Percentiles rank a stretch among this genome's conserved stretches.
Conservation (phyloP, 345 rosid species). For the Arabis hirsuta region DNA sequence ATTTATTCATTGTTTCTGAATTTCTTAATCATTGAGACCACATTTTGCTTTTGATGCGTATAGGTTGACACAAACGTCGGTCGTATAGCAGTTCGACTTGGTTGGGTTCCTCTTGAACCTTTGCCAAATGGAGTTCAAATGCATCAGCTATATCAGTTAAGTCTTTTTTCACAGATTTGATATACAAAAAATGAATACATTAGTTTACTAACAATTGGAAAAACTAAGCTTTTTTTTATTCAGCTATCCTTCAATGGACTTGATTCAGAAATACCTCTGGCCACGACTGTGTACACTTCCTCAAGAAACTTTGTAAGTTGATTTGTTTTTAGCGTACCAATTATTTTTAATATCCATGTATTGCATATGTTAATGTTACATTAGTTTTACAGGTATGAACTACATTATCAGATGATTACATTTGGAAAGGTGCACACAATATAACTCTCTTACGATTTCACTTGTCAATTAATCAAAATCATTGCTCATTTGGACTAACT, state of each 20-base stretch:
- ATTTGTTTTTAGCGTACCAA: not conserved
- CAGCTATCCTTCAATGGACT: constrained; percentile 69
- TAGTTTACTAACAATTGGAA: not conserved
- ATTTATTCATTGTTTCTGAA: not conserved
- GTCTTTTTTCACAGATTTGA: not conserved
- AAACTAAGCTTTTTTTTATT: not conserved
- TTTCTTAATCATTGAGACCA: not conserved
- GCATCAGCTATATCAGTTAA: constrained; percentile 65
- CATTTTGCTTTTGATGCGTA: not conserved
- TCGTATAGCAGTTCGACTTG: constrained; percentile 71
- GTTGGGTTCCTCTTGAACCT: constrained; percentile 79
- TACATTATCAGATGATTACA: constrained; percentile 79
- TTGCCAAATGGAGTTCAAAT: constrained; percentile 58
- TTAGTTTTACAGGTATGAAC: constrained; percentile 53
- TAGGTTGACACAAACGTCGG: constrained; percentile 84
- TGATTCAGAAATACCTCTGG: constrained; percentile 71
- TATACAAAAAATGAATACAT: not conserved
- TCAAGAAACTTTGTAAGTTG: constrained; percentile 57
- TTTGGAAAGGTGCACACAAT: constrained; percentile 69
- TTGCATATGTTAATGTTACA: constrained; percentile 7
- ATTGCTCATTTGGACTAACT: not conserved
- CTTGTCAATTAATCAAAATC: not conserved
- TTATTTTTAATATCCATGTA: not conserved
- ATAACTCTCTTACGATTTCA: not conserved
- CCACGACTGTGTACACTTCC: constrained; percentile 61